A percentile compares a stretch with the other conserved stretches of the same genome.
These are phyloP conservation scores for Orbilia brochopaga DNA, from an alignment of 2,329 filamentous ascomycete species.

Conservation along the genomic window DNA sequence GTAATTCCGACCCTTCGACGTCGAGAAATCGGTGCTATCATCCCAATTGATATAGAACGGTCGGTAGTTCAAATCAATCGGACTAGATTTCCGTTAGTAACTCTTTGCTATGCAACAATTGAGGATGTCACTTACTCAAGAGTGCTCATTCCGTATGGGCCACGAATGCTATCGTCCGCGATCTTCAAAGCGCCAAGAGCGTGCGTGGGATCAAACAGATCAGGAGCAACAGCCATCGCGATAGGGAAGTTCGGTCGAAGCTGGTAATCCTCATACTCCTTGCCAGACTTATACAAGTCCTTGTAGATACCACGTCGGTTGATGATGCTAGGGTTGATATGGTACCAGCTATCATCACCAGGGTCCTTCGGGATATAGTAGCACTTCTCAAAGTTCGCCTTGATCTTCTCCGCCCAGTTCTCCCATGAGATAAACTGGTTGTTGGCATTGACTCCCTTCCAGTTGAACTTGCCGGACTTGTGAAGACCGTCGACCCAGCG, in stretches of 20 bases:
- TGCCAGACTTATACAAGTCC: slow-evolving; percentile 89
- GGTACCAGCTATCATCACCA: slow-evolving; percentile 75
- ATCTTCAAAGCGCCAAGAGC: slow-evolving; percentile 80
- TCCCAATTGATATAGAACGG: slow-evolving; percentile 95
- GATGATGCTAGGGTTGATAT: slow-evolving; percentile 77
- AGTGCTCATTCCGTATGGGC: slow-evolving; percentile 92
- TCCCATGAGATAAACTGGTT: slow-evolving; percentile 70
- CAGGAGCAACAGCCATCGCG: slow-evolving; percentile 90
- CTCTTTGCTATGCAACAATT: neutral
- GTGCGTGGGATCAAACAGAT: slow-evolving; percentile 79
- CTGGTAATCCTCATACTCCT: slow-evolving; percentile 97
- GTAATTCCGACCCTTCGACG: slow-evolving; percentile 93
- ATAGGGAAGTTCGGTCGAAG: slow-evolving; percentile 92
- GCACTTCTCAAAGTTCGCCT: slow-evolving; percentile 85
- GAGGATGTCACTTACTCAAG: slow-evolving; percentile 65
- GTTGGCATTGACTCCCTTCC: slow-evolving; percentile 72
- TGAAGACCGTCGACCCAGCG: slow-evolving; percentile 76
- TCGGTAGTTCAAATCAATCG: slow-evolving; percentile 87
- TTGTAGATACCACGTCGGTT: slow-evolving; percentile 98
- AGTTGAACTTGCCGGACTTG: slow-evolving; percentile 72
- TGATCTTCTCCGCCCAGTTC: slow-evolving; percentile 80
- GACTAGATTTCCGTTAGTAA: slow-evolving; percentile 57
- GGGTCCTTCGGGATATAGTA: slow-evolving; percentile 80
- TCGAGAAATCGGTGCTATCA: slow-evolving; percentile 88
- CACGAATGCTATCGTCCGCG: slow-evolving; percentile 78